Conservation (phyloP, 1,139 yeast genomes). For the Fermentozyma sake region DNA sequence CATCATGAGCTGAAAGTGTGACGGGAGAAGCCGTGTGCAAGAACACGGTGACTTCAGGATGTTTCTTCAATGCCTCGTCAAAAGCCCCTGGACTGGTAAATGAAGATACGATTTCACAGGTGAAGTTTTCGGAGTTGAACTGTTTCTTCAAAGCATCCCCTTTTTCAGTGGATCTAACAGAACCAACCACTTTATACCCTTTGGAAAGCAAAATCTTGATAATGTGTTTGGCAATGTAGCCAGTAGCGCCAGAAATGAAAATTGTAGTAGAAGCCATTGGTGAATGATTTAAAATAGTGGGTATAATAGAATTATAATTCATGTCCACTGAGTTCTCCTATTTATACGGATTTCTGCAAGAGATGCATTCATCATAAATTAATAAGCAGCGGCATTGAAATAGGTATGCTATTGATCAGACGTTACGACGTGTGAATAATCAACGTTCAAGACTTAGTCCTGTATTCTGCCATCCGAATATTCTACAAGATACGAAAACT, state of each 20-base stretch:
- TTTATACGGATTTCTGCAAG: too few relatives aligned
- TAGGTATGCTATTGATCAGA: too few relatives aligned
- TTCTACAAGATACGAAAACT: too few relatives aligned
- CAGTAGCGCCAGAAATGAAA: constrained; percentile 42
- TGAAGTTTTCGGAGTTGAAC: constrained; percentile 16
- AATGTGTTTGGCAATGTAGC: constrained; percentile 32
- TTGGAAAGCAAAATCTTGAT: constrained; percentile 16
- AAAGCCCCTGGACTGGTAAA: constrained; percentile 26
- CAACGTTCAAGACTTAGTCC: too few relatives aligned
- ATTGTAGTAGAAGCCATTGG: constrained; percentile 16
- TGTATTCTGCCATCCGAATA: too few relatives aligned
- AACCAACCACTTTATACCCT: constrained; percentile 31
- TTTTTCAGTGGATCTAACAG: constrained; percentile 31
- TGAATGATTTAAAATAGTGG: too few relatives aligned
- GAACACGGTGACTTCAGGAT: constrained; percentile 21
- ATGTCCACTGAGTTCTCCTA: too few relatives aligned
- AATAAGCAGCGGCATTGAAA: too few relatives aligned
- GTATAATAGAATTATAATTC: too few relatives aligned
- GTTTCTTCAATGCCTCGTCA: constrained; percentile 24
- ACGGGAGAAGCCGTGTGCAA: constrained; percentile 12
- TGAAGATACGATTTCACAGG: constrained; percentile 25
- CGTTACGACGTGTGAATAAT: too few relatives aligned
- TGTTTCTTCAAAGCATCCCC: constrained; percentile 23
- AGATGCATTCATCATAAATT: too few relatives aligned
- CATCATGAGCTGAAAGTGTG: constrained; percentile 5